Evolutionary conservation across 1,139 yeast genomes (phyloP).

Genomic region (Candida sp.): DNA sequence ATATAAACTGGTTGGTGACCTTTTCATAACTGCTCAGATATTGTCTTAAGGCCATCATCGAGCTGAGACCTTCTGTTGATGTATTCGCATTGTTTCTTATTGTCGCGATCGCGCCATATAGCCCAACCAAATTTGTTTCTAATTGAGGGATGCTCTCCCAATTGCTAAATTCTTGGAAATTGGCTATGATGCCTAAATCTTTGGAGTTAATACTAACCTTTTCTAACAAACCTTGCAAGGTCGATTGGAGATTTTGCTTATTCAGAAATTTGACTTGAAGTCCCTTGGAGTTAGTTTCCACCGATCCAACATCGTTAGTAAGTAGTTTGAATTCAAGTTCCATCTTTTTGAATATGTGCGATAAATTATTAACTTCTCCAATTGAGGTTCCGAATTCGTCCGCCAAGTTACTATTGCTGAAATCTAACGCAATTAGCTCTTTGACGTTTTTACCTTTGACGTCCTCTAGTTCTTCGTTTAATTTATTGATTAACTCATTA

Average conservation of each 20-base stretch:
- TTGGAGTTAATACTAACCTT: conserved; percentile 64
- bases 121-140: conserved; percentile 56
- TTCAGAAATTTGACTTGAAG: conserved; percentile 82
- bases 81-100: conserved; percentile 38
- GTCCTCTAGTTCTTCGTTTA: conserved; percentile 46
- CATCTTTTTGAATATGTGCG: conserved; percentile 42
- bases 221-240: conserved; percentile 61
- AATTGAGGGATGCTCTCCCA: conserved; percentile 41
- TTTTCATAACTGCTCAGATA: conserved; percentile 60
- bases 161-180: conserved; percentile 49
- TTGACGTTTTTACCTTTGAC: conserved; percentile 37
- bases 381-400: conserved; percentile 43
- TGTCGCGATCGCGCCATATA: conserved; percentile 64
- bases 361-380: conserved; percentile 64
- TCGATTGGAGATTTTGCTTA: conserved; percentile 69
- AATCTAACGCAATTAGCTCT: conserved; percentile 39
- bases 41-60: conserved; percentile 73
- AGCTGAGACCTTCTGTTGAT: conserved; percentile 49
- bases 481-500: conserved; percentile 50
- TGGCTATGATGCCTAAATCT: conserved; percentile 47
- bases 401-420: conserved; percentile 29
- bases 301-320: conserved; percentile 63
- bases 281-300: conserved; percentile 79
- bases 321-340: conserved; percentile 42
- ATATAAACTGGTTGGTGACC: conserved; percentile 51